Conservation (phyloP, 331 rosid species). For the Quercus lobata region DNA sequence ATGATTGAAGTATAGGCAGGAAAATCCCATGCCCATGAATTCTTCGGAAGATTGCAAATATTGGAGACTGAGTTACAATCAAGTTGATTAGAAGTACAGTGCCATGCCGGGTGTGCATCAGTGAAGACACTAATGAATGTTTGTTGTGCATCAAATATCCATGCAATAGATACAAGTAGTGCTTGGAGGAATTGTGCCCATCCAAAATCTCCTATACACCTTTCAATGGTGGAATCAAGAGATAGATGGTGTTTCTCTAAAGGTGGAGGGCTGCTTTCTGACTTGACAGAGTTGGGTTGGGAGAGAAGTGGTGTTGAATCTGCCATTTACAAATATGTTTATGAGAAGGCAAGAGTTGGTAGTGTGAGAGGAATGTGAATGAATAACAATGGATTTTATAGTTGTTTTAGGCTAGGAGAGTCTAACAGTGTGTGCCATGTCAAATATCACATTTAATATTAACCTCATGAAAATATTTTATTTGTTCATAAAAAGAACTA, state of each 20-base stretch:
- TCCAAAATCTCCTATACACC: conserved; percentile 15
- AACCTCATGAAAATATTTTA: too few species aligned
- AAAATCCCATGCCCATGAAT: conserved; percentile 48
- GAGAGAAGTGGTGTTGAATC: conserved; percentile 24
- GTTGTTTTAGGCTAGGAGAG: too few species aligned
- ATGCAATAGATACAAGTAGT: conserved; percentile 28
- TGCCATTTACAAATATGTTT: conserved; percentile 8
- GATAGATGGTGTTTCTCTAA: background rate
- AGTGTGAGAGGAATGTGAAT: too few species aligned
- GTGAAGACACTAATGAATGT: conserved; percentile 19
- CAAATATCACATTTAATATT: too few species aligned
- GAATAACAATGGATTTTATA: too few species aligned
- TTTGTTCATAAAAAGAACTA: too few species aligned
- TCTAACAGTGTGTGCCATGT: too few species aligned
- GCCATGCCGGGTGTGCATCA: conserved; percentile 19
- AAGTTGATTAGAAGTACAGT: conserved; percentile 9
- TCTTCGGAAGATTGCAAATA: conserved; percentile 30
- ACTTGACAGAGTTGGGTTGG: background rate
- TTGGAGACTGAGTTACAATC: conserved; percentile 18
- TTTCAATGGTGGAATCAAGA: too few species aligned
- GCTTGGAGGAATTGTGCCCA: conserved; percentile 39
- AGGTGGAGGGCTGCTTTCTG: background rate
- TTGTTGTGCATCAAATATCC: conserved; percentile 28
- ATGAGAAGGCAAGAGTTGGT: background rate
- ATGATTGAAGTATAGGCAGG: conserved; percentile 24